phyloP scores from a whole-genome alignment of 2,329 filamentous ascomycete species.

The Nemania sp. region DNA sequence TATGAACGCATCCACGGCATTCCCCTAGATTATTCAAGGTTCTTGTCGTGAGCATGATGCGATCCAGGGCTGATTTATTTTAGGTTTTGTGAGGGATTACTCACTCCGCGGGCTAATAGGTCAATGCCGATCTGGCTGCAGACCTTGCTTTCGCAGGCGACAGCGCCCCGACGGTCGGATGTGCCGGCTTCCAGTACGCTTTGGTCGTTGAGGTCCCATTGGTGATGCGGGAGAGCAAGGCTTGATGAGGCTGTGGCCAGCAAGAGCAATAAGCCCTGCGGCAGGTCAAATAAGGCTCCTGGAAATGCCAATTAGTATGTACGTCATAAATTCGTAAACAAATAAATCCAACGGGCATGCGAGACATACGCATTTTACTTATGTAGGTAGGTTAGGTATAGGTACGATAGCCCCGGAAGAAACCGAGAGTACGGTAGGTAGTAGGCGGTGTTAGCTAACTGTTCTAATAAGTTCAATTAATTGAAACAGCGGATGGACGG shows the following conservation, averaged over 20 bases:
- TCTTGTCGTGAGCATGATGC: background rate
- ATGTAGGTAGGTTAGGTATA: background rate
- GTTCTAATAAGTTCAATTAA: background rate
- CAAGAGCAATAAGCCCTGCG: conserved; percentile 32
- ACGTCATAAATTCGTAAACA: background rate
- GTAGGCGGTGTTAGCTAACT: too few species aligned
- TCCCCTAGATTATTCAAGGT: conserved; percentile 64
- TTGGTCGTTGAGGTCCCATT: conserved; percentile 34
- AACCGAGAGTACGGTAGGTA: background rate
- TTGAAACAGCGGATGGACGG: background rate
- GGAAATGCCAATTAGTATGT: conserved; percentile 6
- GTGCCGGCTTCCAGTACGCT: conserved; percentile 36
- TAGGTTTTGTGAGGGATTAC: conserved; percentile 19
- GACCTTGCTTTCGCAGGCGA: conserved; percentile 50
- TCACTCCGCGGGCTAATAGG: conserved; percentile 48
- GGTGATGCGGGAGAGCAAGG: conserved; percentile 14
- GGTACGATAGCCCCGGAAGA: background rate
- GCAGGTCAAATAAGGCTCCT: conserved; percentile 24
- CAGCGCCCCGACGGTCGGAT: conserved; percentile 45
- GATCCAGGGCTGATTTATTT: background rate
- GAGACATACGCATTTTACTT: conserved; percentile 26
- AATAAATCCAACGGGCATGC: background rate
- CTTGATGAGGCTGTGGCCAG: conserved; percentile 18
- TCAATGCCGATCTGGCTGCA: conserved; percentile 53
- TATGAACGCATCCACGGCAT: conserved; percentile 81